These are phyloP conservation scores for Kwoniella sp. DNA, from an alignment of 768 basidiomycete species.

Conservation along the genomic window DNA sequence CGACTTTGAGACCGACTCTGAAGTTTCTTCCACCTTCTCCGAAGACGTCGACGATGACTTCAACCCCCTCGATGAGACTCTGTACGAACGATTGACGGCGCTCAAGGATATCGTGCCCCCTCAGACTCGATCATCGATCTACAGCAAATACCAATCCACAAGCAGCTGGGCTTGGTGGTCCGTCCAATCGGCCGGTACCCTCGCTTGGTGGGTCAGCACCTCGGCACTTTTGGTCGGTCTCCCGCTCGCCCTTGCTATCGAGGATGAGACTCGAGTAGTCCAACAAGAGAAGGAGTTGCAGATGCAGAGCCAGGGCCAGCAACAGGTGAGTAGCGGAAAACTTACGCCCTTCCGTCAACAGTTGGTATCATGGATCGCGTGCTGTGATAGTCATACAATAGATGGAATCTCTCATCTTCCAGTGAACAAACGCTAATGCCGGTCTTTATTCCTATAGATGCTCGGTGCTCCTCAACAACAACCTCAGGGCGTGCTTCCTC, in stretches of 20 bases:
- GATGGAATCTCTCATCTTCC: no score
- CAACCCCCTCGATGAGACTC: conserved; percentile 70
- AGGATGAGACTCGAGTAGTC: conserved; percentile 93
- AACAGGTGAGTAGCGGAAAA: conserved; percentile 66
- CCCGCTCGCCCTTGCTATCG: conserved; percentile 86
- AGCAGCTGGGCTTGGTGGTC: conserved; percentile 68
- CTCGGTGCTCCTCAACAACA: conserved; percentile 64
- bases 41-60: conserved; percentile 65
- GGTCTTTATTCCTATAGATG: conserved; percentile 62
- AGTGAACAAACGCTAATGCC: neutral
- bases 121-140: conserved; percentile 75
- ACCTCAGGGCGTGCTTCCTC: conserved; percentile 70
- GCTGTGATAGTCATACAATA: conserved; percentile 18
- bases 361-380: neutral
- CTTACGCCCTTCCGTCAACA: neutral
- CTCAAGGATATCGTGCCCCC: conserved; percentile 97
- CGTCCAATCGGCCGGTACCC: conserved; percentile 75
- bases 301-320: conserved; percentile 88
- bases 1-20: conserved; percentile 64
- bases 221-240: conserved; percentile 90
- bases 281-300: conserved; percentile 92
- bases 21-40: conserved; percentile 64
- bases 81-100: conserved; percentile 83
- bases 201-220: conserved; percentile 94
- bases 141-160: conserved; percentile 65